Evolutionary conservation across 805 yeast genomes (phyloP).

Genomic region (Myxozyma vanderwaltii): DNA sequence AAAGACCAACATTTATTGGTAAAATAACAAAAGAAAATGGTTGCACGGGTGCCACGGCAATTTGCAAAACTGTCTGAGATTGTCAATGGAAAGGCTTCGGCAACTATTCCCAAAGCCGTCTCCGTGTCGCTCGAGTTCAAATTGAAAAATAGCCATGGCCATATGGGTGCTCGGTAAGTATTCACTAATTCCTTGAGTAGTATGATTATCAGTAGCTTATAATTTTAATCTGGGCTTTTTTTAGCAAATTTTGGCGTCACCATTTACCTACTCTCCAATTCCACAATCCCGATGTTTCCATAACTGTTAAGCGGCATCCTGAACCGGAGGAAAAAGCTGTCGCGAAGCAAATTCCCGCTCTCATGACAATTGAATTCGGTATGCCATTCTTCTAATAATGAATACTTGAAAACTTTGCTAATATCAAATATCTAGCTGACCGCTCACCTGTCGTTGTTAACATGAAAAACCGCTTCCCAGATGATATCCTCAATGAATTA

Average conservation of each 20-base stretch:
- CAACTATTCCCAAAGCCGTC: slow-evolving; percentile 8
- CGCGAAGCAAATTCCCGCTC: slow-evolving; percentile 41
- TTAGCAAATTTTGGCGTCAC: slow-evolving; percentile 69
- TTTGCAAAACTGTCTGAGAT: slow-evolving; percentile 1
- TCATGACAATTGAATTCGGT: slow-evolving; percentile 37
- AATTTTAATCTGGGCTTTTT: too few species aligned
- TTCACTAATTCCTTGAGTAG: too few species aligned
- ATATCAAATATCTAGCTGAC: background rate
- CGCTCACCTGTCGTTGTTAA: slow-evolving; percentile 45
- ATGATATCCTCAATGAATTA: slow-evolving; percentile 60
- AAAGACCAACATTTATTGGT: too few species aligned
- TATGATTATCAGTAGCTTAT: too few species aligned
- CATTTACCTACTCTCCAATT: slow-evolving; percentile 76
- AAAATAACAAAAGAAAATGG: slow-evolving; percentile 1
- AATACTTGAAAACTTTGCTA: background rate
- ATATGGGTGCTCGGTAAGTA: slow-evolving; percentile 32
- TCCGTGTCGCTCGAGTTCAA: slow-evolving; percentile 20
- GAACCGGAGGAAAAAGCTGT: slow-evolving; percentile 43
- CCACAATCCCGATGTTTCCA: slow-evolving; percentile 73
- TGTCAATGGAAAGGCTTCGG: slow-evolving; percentile 22
- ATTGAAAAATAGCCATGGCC: slow-evolving; percentile 23
- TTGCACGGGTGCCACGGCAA: slow-evolving; percentile 12
- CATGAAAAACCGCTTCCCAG: slow-evolving; percentile 53
- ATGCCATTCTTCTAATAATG: slow-evolving; percentile 13
- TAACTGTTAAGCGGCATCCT: slow-evolving; percentile 51